Conservation (phyloP, 2,329 filamentous ascomycete genomes). For the Exophiala xenobiotica region DNA sequence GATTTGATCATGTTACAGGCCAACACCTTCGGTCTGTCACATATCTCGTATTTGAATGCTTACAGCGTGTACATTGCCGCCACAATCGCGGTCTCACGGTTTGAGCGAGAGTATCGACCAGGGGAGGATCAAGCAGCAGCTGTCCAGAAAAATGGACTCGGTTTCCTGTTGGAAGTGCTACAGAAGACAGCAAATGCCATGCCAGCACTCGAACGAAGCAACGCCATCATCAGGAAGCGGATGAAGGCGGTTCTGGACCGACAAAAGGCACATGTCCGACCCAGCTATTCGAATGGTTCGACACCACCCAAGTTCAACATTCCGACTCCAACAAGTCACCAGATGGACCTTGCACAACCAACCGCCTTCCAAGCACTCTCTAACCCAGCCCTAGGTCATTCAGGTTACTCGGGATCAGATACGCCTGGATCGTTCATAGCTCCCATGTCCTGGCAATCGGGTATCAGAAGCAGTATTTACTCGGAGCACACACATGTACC, state of each 20-base stretch:
- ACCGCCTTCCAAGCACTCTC: slow-evolving; percentile 28
- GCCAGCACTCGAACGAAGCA: slow-evolving; percentile 31
- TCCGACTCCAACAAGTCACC: slow-evolving; percentile 21
- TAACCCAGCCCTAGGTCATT: slow-evolving; percentile 17
- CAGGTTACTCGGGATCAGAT: slow-evolving; percentile 20
- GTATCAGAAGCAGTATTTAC: slow-evolving; percentile 19
- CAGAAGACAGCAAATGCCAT: slow-evolving; percentile 29
- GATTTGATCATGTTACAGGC: slow-evolving; percentile 30
- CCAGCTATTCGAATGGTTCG: slow-evolving; percentile 19
- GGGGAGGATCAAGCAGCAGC: slow-evolving; percentile 23
- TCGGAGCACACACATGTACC: slow-evolving; percentile 13
- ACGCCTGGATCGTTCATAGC: slow-evolving; percentile 16
- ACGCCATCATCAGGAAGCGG: slow-evolving; percentile 32
- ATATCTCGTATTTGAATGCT: slow-evolving; percentile 32
- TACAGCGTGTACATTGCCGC: slow-evolving; percentile 33
- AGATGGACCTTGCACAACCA: slow-evolving; percentile 23
- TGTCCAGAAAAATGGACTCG: slow-evolving; percentile 25
- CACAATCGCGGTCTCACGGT: slow-evolving; percentile 32
- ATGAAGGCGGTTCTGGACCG: slow-evolving; percentile 30
- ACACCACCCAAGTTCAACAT: slow-evolving; percentile 24
- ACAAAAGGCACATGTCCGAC: slow-evolving; percentile 17
- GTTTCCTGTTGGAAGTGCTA: slow-evolving; percentile 30
- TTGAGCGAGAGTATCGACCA: slow-evolving; percentile 28
- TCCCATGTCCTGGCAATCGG: slow-evolving; percentile 17
- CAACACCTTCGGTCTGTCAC: slow-evolving; percentile 31